A percentile compares a stretch with the other conserved stretches of the same genome.
Conservation (phyloP, 345 rosid species). For the Syzygium grande region DNA sequence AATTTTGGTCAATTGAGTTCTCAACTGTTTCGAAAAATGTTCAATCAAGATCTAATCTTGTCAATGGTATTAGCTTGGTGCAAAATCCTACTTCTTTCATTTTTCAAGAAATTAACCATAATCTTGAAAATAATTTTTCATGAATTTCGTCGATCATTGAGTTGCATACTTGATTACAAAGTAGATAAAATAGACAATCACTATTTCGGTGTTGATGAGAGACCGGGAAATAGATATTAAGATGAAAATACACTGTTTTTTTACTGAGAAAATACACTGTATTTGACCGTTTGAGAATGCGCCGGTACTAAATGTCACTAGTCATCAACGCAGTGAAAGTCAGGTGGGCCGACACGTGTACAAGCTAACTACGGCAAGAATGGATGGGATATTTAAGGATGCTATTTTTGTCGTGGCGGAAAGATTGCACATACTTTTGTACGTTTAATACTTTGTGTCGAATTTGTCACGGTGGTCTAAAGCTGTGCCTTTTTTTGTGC, state of each 20-base stretch:
- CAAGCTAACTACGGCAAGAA: background rate
- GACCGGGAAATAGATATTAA: background rate
- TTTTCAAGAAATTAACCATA: background rate
- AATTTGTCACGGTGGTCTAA: background rate
- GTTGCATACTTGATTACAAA: background rate
- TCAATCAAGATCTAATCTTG: background rate
- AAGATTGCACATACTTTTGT: background rate
- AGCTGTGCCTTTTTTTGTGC: background rate
- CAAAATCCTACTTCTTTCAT: background rate
- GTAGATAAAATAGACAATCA: background rate
- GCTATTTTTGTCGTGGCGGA: accelerated
- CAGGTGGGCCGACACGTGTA: accelerated
- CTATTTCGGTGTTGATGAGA: background rate
- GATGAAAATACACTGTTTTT: background rate
- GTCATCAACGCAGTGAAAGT: accelerated
- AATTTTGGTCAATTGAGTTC: background rate
- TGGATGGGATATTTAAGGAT: background rate
- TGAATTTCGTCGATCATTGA: background rate
- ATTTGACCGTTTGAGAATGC: accelerated
- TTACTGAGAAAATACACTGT: background rate
- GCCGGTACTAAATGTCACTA: accelerated
- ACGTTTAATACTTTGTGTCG: accelerated
- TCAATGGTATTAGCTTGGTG: background rate
- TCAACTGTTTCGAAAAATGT: accelerated
- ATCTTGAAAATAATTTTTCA: background rate